A percentile compares a stretch with the other conserved stretches of the same genome.
These are phyloP conservation scores for Iris pallida DNA, from an alignment of 116 monocot species.

Conservation along the genomic window DNA sequence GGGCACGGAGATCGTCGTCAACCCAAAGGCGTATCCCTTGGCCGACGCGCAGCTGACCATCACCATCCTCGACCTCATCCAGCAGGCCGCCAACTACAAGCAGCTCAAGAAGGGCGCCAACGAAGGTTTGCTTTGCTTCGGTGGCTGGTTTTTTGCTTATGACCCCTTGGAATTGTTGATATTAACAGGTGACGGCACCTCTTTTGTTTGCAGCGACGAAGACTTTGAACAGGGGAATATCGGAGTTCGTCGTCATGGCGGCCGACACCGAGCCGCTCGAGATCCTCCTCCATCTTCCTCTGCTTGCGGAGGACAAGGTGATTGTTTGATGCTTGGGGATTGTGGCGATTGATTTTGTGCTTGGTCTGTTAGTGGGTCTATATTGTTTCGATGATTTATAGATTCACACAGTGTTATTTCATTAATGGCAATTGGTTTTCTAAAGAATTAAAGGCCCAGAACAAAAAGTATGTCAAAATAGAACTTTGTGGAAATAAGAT, in stretches of 20 bases:
- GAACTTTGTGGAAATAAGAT: too few species aligned
- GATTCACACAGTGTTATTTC: too few species aligned
- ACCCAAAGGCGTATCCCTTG: conserved; percentile 85
- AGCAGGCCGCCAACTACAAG: conserved; percentile 87
- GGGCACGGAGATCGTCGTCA: conserved; percentile 24
- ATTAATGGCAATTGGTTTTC: too few species aligned
- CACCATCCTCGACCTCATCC: conserved; percentile 77
- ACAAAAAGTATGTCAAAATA: too few species aligned
- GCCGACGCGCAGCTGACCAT: conserved; percentile 82
- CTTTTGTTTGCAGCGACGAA: conserved; percentile 56
- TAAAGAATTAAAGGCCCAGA: too few species aligned
- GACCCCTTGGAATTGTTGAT: not conserved
- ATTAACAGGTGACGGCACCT: not conserved
- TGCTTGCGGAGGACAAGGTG: conserved; percentile 87
- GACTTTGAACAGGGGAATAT: conserved; percentile 79
- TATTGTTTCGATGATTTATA: too few species aligned
- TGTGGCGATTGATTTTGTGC: not conserved
- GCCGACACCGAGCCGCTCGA: conserved; percentile 85
- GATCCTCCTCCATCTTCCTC: conserved; percentile 84
- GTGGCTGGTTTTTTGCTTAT: not conserved
- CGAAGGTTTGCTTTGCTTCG: conserved; percentile 44
- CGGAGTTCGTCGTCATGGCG: conserved; percentile 93
- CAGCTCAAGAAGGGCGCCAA: conserved; percentile 97
- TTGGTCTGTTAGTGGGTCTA: too few species aligned
- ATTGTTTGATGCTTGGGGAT: not conserved